phyloP scores from a whole-genome alignment of 2,329 filamentous ascomycete genomes.

The Cytospora chrysosperma region DNA sequence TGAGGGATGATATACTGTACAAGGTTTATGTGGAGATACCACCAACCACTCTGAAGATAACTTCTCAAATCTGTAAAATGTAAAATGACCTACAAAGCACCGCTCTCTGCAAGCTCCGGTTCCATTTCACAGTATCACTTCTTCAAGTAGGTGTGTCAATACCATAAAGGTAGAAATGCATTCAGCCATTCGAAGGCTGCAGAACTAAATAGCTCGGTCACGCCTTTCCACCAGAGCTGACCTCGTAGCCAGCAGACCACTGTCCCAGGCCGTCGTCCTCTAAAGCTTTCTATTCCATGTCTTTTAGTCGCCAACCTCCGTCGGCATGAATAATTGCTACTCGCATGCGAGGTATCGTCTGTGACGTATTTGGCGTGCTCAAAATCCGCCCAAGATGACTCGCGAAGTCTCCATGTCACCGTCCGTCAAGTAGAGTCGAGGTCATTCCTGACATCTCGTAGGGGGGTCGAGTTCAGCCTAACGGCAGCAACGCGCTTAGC shows the following conservation, averaged over 20 bases:
- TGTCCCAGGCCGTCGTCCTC: neutral
- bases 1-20: neutral
- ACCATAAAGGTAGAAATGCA: neutral
- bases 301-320: neutral
- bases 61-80: neutral
- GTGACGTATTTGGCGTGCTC: neutral
- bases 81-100: neutral
- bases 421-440: neutral
- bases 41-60: neutral
- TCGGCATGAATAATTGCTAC: neutral
- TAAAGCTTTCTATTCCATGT: conserved; percentile 8
- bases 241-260: neutral
- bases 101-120: neutral
- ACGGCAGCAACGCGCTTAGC: conserved; percentile 67
- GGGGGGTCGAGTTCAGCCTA: conserved; percentile 52
- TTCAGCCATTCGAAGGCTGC: neutral
- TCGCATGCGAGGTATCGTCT: neutral
- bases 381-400: neutral
- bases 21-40: neutral
- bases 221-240: neutral
- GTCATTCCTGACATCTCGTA: conserved; percentile 1
- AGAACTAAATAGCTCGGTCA: neutral
- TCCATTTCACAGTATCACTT: neutral
- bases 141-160: neutral
- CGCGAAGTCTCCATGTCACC: too few species aligned